These are phyloP conservation scores for Triticum dicoccoides DNA, from an alignment of 176 grass and related monocot species.

Conservation along the genomic window DNA sequence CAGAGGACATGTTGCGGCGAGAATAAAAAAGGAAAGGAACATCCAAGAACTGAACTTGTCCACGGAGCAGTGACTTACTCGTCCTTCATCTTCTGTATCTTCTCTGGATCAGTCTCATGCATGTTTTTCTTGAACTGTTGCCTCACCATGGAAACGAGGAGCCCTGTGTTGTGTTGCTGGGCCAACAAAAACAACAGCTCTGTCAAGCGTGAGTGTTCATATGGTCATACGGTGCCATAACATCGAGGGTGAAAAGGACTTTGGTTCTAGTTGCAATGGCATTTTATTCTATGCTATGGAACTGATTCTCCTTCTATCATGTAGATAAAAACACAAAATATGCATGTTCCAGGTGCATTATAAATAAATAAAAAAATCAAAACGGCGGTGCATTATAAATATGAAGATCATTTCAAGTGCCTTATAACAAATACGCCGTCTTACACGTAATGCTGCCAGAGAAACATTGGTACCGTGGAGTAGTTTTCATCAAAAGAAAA, in stretches of 20 bases:
- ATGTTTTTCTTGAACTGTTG: constrained; percentile 93
- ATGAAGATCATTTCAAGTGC: neutral
- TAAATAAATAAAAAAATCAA: too few relatives aligned
- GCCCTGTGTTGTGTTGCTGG: constrained; percentile 86
- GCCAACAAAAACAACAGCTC: constrained; percentile 26
- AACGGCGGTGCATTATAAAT: neutral
- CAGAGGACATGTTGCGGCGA: neutral
- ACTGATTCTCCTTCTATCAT: neutral
- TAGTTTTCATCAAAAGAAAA: neutral
- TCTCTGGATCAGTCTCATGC: constrained; percentile 85
- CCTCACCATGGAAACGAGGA: constrained; percentile 84
- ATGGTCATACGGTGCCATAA: neutral
- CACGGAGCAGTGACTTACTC: constrained; percentile 47
- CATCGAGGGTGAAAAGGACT: neutral
- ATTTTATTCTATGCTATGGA: neutral
- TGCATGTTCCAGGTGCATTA: neutral
- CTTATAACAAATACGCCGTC: neutral
- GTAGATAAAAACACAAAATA: neutral
- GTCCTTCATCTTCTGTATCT: constrained; percentile 94
- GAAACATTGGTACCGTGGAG: neutral
- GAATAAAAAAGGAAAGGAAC: neutral
- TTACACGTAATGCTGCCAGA: neutral
- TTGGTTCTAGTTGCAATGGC: neutral
- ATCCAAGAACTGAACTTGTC: neutral
- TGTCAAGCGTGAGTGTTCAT: neutral